phyloP scores from a whole-genome alignment of 106 monocot species.

The Apostasia shenzhenica region DNA sequence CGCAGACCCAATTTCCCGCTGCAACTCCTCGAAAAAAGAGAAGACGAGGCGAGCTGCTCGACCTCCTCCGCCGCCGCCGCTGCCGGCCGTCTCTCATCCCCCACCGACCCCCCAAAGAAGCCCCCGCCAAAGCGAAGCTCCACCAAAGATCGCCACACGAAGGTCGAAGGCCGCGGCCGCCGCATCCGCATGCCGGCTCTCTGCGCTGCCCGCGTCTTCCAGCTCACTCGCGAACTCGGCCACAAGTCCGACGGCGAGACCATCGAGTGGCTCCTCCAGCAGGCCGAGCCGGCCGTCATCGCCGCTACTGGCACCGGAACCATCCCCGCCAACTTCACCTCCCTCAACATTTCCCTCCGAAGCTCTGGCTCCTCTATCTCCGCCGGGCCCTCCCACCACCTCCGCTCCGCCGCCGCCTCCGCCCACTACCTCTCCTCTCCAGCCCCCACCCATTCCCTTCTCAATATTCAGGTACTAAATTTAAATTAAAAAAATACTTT shows the following conservation, averaged over 20 bases:
- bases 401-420: slow-evolving; percentile 7
- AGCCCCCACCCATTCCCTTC: slow-evolving; percentile 18
- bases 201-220: slow-evolving; percentile 83
- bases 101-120: slow-evolving; percentile 23
- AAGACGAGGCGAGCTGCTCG: slow-evolving; percentile 23
- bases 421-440: slow-evolving; percentile 11
- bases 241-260: slow-evolving; percentile 92
- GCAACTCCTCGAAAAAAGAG: slow-evolving; percentile 63
- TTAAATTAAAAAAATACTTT: too few relatives aligned
- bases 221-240: slow-evolving; percentile 76
- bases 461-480: slow-evolving; percentile 23
- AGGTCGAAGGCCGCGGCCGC: slow-evolving; percentile 78
- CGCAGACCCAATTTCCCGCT: slow-evolving; percentile 68
- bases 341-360: slow-evolving; percentile 63
- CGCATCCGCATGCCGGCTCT: slow-evolving; percentile 83
- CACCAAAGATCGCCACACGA: slow-evolving; percentile 83
- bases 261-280: slow-evolving; percentile 86
- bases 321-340: slow-evolving; percentile 76
- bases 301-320: slow-evolving; percentile 87
- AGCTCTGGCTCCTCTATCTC: slow-evolving; percentile 53
- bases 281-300: slow-evolving; percentile 81
- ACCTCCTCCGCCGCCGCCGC: slow-evolving; percentile 6
- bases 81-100: background rate
- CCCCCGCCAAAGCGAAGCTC: slow-evolving; percentile 30
- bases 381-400: slow-evolving; percentile 25